Evolutionary conservation across 2,329 filamentous ascomycete species (phyloP).

Genomic region (Pseudonectria buxi): DNA sequence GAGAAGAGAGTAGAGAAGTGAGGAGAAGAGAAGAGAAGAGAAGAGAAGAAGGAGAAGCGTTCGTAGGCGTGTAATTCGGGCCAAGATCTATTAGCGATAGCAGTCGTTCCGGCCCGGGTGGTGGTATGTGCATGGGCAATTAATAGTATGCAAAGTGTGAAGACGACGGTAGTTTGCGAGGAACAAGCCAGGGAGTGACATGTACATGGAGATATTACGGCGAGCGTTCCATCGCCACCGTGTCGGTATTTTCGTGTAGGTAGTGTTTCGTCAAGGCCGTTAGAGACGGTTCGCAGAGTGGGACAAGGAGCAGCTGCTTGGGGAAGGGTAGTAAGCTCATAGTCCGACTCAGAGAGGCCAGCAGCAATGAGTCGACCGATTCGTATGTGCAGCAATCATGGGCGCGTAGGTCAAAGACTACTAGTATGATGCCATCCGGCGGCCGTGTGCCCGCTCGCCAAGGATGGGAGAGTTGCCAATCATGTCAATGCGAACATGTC

Average conservation of each 20-base stretch:
- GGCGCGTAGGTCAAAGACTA: slow-evolving; percentile 12
- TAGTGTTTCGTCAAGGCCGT: slow-evolving; percentile 9
- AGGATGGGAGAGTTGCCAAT: slow-evolving; percentile 38
- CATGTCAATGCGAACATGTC: slow-evolving; percentile 29
- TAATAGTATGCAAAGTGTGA: neutral
- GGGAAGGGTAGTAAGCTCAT: slow-evolving; percentile 13
- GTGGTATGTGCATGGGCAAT: slow-evolving; percentile 18
- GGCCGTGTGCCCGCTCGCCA: slow-evolving; percentile 46
- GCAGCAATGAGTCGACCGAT: slow-evolving; percentile 18
- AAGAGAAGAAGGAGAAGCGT: slow-evolving; percentile 6
- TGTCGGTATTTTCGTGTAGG: too few species aligned
- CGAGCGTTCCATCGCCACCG: too few species aligned
- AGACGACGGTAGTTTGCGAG: too few species aligned
- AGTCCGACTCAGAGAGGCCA: slow-evolving; percentile 20
- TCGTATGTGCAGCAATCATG: slow-evolving; percentile 22
- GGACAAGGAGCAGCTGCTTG: too few species aligned
- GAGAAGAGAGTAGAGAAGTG: slow-evolving; percentile 12
- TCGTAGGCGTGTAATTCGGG: slow-evolving; percentile 17
- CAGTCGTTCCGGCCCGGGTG: slow-evolving; percentile 22
- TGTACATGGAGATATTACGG: too few species aligned
- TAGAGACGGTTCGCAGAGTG: too few species aligned
- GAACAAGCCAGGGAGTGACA: too few species aligned
- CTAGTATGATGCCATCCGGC: slow-evolving; percentile 61
- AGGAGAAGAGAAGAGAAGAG: slow-evolving; percentile 6
- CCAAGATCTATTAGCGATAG: slow-evolving; percentile 21